These are phyloP conservation scores for Alisma plantagoaquatica DNA, from an alignment of 106 monocot species.

Conservation along the genomic window DNA sequence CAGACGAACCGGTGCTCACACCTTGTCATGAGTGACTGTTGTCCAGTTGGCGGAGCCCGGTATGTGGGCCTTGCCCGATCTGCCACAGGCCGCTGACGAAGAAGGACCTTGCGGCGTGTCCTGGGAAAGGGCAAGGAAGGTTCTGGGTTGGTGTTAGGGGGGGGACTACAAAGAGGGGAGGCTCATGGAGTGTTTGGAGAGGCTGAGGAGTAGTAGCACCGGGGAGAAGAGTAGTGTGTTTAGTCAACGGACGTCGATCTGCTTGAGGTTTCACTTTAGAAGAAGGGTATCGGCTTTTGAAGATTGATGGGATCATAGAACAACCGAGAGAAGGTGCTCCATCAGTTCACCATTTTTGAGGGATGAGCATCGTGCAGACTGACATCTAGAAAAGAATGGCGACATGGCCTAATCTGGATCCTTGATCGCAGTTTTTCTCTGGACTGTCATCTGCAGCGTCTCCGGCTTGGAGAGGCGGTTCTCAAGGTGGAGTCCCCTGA, in stretches of 20 bases:
- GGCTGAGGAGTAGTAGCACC: slow-evolving; percentile 11
- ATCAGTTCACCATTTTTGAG: slow-evolving; percentile 80
- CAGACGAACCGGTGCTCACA: slow-evolving; percentile 78
- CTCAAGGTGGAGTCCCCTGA: too few relatives aligned
- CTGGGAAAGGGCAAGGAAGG: slow-evolving; percentile 24
- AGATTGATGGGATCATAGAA: slow-evolving; percentile 75
- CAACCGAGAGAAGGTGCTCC: slow-evolving; percentile 55
- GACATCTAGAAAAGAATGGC: too few relatives aligned
- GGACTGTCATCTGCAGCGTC: too few relatives aligned
- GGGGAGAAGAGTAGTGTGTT: slow-evolving; percentile 90
- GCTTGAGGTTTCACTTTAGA: slow-evolving; percentile 48
- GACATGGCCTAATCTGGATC: too few relatives aligned
- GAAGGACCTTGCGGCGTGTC: slow-evolving; percentile 50
- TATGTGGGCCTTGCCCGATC: slow-evolving; percentile 63
- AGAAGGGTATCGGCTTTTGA: slow-evolving; percentile 30
- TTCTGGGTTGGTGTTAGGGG: slow-evolving; percentile 44
- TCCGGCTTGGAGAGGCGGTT: too few relatives aligned
- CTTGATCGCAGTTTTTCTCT: too few relatives aligned
- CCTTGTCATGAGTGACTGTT: slow-evolving; percentile 81
- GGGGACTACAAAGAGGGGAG: slow-evolving; percentile 56
- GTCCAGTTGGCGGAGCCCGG: slow-evolving; percentile 41
- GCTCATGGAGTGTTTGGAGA: slow-evolving; percentile 40
- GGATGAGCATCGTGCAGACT: too few relatives aligned
- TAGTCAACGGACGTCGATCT: slow-evolving; percentile 82
- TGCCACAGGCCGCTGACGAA: slow-evolving; percentile 38